Percentiles rank a stretch among this genome's conserved stretches.
Conservation (phyloP, 768 basidiomycete species). For the Mrakia gelida region DNA sequence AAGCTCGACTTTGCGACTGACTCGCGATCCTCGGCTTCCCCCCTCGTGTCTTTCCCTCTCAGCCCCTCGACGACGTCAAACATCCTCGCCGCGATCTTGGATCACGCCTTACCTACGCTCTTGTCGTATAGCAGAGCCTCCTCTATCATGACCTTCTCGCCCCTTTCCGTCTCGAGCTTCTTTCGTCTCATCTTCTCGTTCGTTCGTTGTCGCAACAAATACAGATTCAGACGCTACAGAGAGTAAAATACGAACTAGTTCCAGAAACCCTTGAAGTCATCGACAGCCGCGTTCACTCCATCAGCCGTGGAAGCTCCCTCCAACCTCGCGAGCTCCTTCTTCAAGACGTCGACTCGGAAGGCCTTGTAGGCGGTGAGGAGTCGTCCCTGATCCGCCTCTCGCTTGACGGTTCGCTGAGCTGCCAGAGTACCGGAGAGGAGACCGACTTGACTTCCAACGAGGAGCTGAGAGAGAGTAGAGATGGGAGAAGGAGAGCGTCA, state of each 20-base stretch:
- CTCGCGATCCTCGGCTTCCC: no score
- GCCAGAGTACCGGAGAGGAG: not conserved
- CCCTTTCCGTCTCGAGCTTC: no score
- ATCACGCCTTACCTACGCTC: no score
- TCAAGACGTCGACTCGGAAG: constrained; percentile 11
- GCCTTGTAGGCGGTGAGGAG: not conserved
- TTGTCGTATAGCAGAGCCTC: no score
- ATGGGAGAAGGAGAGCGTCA: not conserved
- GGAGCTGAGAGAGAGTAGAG: not conserved
- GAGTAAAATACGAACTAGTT: not conserved
- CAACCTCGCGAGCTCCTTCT: not conserved
- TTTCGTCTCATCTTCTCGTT: no score
- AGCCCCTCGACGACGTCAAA: no score
- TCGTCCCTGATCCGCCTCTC: not conserved
- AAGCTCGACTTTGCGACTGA: no score
- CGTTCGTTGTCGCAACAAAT: no score
- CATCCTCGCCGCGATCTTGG: no score
- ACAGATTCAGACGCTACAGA: no score
- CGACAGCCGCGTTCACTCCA: not conserved
- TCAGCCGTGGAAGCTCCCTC: not conserved
- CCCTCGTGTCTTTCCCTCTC: no score
- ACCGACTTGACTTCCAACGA: constrained; percentile 10
- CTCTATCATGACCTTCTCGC: no score
- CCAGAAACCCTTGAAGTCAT: constrained; percentile 6
- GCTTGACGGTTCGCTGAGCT: not conserved